A percentile compares a stretch with the other conserved stretches of the same genome.
These are phyloP conservation scores for Lyophyllum atratum DNA, from an alignment of 768 basidiomycete genomes.

Conservation along the genomic window DNA sequence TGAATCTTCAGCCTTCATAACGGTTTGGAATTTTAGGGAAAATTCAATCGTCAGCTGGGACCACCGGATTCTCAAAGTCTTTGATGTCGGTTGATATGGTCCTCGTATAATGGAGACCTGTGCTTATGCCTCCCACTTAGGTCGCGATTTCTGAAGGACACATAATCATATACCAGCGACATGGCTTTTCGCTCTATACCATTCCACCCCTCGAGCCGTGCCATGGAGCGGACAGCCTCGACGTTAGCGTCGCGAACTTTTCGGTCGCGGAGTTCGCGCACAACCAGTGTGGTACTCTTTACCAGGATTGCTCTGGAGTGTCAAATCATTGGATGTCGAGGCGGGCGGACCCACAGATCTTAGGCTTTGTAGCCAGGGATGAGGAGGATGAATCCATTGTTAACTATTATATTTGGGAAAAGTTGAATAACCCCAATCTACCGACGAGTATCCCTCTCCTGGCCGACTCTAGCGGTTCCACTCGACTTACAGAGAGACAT, in stretches of 20 bases:
- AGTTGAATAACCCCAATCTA: neutral
- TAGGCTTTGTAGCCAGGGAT: neutral
- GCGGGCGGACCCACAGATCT: neutral
- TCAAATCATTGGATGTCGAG: neutral
- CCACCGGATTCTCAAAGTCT: neutral
- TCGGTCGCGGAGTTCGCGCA: neutral
- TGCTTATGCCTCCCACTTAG: neutral
- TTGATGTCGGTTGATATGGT: neutral
- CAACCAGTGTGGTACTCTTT: neutral
- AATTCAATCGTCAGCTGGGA: neutral
- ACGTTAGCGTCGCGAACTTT: neutral
- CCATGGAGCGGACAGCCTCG: neutral
- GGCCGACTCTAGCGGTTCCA: neutral
- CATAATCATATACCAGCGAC: neutral
- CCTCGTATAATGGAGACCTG: no score
- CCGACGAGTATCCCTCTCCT: neutral
- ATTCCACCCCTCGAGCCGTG: neutral
- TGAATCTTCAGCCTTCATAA: neutral
- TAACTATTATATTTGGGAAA: neutral
- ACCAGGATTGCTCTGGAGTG: no score
- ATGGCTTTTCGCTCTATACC: neutral
- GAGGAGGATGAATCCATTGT: neutral
- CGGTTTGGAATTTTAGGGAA: conserved; percentile 3
- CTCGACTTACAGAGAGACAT: neutral
- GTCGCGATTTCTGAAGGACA: neutral